Percentiles rank a stretch among this genome's conserved stretches.
These are phyloP conservation scores for Suillus clintonianus DNA, from an alignment of 768 basidiomycete genomes.

Conservation along the genomic window DNA sequence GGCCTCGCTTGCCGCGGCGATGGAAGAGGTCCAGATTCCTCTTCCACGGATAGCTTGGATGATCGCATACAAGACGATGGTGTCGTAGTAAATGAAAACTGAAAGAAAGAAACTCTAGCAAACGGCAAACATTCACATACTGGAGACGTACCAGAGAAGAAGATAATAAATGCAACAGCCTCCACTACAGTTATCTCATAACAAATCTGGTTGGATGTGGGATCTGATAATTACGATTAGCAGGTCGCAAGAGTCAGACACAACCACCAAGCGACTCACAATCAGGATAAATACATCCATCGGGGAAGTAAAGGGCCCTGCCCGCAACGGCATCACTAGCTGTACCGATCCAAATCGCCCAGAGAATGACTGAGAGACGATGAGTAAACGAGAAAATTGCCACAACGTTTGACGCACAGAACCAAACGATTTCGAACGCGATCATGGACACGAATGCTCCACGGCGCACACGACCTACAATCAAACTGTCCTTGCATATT, in stretches of 20 bases:
- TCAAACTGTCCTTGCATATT: constrained; percentile 13
- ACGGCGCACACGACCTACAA: constrained; percentile 9
- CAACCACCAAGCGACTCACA: constrained; percentile 8
- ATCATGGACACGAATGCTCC: constrained; percentile 22
- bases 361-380: constrained; percentile 17
- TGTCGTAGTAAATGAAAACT: constrained; percentile 27
- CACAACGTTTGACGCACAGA: constrained; percentile 17
- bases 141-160: constrained; percentile 23
- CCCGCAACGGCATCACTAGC: constrained; percentile 14
- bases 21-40: constrained; percentile 24
- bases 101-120: background rate
- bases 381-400: background rate
- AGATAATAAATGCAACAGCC: constrained; percentile 21
- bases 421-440: constrained; percentile 27
- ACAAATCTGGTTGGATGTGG: constrained; percentile 14
- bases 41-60: constrained; percentile 22
- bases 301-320: constrained; percentile 12
- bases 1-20: constrained; percentile 16
- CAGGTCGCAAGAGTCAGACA: background rate
- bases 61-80: constrained; percentile 23
- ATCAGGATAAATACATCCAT: constrained; percentile 14
- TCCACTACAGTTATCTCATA: constrained; percentile 20
- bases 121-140: background rate
- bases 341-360: constrained; percentile 21
- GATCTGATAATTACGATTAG: constrained; percentile 10